Percentiles rank a stretch among this genome's conserved stretches.
Evolutionary conservation across 1,284 basidiomycete genomes (phyloP).

Genomic region (Pyrrhoderma noxium): DNA sequence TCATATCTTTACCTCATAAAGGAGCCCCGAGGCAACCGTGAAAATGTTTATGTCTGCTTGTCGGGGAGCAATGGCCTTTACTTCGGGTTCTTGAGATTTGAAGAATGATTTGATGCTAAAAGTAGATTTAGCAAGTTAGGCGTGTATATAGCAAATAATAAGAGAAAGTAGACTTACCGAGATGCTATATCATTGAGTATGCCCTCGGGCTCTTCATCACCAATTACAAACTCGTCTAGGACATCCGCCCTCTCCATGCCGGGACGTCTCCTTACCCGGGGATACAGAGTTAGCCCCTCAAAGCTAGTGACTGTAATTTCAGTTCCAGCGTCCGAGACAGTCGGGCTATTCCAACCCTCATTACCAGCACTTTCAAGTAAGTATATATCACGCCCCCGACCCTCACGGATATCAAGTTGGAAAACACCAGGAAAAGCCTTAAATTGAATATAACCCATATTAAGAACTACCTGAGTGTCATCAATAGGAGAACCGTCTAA

Average conservation of each 20-base stretch:
- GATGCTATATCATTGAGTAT: slow-evolving; percentile 42
- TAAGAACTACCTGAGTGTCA: slow-evolving; percentile 88
- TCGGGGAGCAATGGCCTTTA: slow-evolving; percentile 24
- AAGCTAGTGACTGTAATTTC: slow-evolving; percentile 79
- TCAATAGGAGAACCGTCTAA: slow-evolving; percentile 49
- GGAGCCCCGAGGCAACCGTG: slow-evolving; percentile 91
- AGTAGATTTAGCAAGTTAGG: not conserved
- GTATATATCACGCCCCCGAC: slow-evolving; percentile 77
- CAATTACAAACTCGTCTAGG: slow-evolving; percentile 41
- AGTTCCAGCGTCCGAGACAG: slow-evolving; percentile 56
- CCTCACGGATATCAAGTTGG: slow-evolving; percentile 74
- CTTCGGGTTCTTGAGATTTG: slow-evolving; percentile 27
- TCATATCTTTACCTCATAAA: slow-evolving; percentile 74
- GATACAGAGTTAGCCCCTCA: slow-evolving; percentile 84
- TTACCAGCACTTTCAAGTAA: slow-evolving; percentile 77
- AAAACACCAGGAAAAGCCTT: slow-evolving; percentile 88
- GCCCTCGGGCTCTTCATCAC: slow-evolving; percentile 28
- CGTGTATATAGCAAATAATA: not conserved
- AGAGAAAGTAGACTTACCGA: slow-evolving; percentile 32
- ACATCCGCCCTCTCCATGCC: slow-evolving; percentile 84
- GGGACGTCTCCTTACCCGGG: slow-evolving; percentile 59
- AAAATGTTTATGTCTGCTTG: slow-evolving; percentile 97
- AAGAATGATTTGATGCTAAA: slow-evolving; percentile 52
- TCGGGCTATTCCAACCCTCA: slow-evolving; percentile 75
- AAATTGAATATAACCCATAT: slow-evolving; percentile 95